Base-by-base conservation (phyloP, 208 protist genomes). In the Wallacemonas sp. region DNA sequence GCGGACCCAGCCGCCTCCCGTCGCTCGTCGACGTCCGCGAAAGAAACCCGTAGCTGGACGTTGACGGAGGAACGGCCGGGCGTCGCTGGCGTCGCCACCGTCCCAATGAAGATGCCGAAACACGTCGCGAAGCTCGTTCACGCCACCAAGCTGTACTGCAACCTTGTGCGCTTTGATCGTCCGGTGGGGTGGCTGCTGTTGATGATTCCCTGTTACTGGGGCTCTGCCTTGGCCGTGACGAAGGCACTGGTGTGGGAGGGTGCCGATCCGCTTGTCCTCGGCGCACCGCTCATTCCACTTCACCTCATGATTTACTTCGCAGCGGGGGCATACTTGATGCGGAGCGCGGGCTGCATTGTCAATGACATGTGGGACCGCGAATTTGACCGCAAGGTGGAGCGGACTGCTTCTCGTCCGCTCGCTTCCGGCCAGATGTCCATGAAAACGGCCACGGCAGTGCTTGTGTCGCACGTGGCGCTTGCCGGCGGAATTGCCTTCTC, bases 311-410 rank as follows among this genome's bases (percentile, higher is more conserved):
- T 91, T 4, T 71, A 76, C 50, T 93, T 93, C 48, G 26, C 79
- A 2, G 33, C 76, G n/a, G 86, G 84, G 1, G 81, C 87, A 1
- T 95, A 89, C 64, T 66, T 89, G 21, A 90, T 91, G 83, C 89
- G 89, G 12, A 86, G 83, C 44, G 85, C 72, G 4, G 89, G 86
- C 10, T 95, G 86, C 69, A 81, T 95, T 55, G 81, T 93, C 13
- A 92, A 92, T 42, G 89, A 94, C 65, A 88, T 90, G 85, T 89
- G 78, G 74, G 89, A 94, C 70, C 64, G 85, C 34, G 72, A 85
- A 52, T 85, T 89, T 69, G 86, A 92, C 45, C 70, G 76, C 39
- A 60, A 82, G 72, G 83, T 92, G 45, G 85, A 87, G 72, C 80
- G 85, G 1, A 92, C 85, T 1, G 79, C 74, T 37, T 68, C 71